Percentiles rank a stretch among this genome's conserved stretches.
Conservation (phyloP, 345 rosid genomes). For the sweet orange (Citrus sinensis) region DVS_A1.0 CM039169.1:31146001-31146500, state of each 20-base stretch:
- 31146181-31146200: conserved; percentile 94
- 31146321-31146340: background rate
- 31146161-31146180: conserved; percentile 85
- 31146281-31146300: background rate
- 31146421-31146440: background rate
- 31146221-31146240: conserved; percentile 88
- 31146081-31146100: background rate
- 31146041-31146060: background rate
- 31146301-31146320: background rate
- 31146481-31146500: background rate
- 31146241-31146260: conserved; percentile 11
- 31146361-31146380: background rate
- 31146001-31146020: conserved; percentile 82
- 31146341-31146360: background rate
- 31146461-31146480: background rate
- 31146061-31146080: background rate
- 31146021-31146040: conserved; percentile 45
- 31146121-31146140: conserved; percentile 94
- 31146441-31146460: background rate
- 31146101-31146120: background rate
- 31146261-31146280: background rate
- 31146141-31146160: conserved; percentile 88
- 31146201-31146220: conserved; percentile 77
- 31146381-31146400: background rate
- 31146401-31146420: background rate